Percentiles rank a stretch among this genome's conserved stretches.
Conservation (phyloP, 495 filamentous ascomycete species). For the Cercophora sp. region DNA sequence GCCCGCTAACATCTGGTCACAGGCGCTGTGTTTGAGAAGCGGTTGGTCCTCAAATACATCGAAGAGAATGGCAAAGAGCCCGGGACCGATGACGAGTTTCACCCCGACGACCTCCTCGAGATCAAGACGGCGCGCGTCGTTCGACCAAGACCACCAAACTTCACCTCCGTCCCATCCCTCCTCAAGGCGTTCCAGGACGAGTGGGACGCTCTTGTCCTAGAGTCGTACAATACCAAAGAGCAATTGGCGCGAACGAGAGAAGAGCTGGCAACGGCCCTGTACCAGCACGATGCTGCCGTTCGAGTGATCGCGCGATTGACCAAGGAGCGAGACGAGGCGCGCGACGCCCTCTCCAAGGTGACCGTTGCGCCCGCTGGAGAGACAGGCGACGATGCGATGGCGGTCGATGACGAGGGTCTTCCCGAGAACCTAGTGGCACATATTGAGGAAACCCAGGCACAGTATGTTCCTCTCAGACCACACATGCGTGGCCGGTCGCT, state of each 20-base stretch:
- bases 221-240: constrained; percentile 83
- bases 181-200: constrained; percentile 97
- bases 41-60: constrained; percentile 92
- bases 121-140: constrained; percentile 79
- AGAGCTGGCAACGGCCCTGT: constrained; percentile 87
- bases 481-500: background rate
- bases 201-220: constrained; percentile 91
- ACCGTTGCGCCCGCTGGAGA: constrained; percentile 57
- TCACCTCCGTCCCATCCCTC: constrained; percentile 95
- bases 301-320: constrained; percentile 88
- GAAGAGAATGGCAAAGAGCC: constrained; percentile 92
- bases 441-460: constrained; percentile 72
- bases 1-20: constrained; percentile 15
- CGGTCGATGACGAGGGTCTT: constrained; percentile 72
- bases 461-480: constrained; percentile 61
- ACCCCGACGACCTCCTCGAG: constrained; percentile 78
- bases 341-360: constrained; percentile 85
- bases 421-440: constrained; percentile 68
- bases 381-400: constrained; percentile 74
- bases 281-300: constrained; percentile 93
- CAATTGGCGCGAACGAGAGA: constrained; percentile 85
- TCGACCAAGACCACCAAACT: constrained; percentile 83
- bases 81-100: constrained; percentile 84
- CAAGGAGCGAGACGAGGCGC: constrained; percentile 84
- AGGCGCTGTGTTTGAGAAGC: constrained; percentile 92